These are phyloP conservation scores for Guyanaporus albipodus DNA, from an alignment of 768 basidiomycete genomes.

Conservation along the genomic window DNA sequence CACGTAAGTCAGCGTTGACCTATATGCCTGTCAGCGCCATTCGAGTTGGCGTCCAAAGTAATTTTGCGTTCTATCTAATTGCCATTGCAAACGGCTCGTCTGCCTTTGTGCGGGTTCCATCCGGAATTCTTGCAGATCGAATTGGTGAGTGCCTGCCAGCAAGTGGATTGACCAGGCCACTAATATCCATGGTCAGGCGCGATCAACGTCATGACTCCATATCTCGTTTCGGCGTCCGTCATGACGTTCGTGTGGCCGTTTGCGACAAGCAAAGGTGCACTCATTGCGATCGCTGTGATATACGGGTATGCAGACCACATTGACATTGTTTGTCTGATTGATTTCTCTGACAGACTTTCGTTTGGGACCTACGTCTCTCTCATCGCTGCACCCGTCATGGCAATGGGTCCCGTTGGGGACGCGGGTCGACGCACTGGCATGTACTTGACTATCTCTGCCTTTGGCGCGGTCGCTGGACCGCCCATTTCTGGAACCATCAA, in stretches of 20 bases:
- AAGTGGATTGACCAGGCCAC: neutral
- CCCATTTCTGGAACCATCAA: conserved; percentile 73
- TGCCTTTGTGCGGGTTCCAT: conserved; percentile 53
- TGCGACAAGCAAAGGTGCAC: conserved; percentile 37
- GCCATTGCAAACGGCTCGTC: conserved; percentile 67
- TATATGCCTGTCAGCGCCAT: conserved; percentile 61
- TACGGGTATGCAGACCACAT: conserved; percentile 52
- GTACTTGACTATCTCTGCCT: conserved; percentile 53
- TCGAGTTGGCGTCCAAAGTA: conserved; percentile 41
- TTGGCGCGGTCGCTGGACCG: conserved; percentile 65
- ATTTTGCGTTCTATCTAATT: conserved; percentile 61
- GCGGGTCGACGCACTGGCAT: conserved; percentile 65
- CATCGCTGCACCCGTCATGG: conserved; percentile 52
- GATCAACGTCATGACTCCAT: conserved; percentile 66
- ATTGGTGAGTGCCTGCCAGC: conserved; percentile 37
- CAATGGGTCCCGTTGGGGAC: conserved; percentile 56
- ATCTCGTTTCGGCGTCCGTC: conserved; percentile 50
- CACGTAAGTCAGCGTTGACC: conserved; percentile 47
- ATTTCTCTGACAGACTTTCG: conserved; percentile 39
- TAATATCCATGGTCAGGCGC: conserved; percentile 39
- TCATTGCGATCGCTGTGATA: conserved; percentile 52
- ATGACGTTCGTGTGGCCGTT: conserved; percentile 74
- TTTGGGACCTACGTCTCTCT: conserved; percentile 63
- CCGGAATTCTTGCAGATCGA: conserved; percentile 52
- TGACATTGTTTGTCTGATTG: neutral